A percentile compares a stretch with the other conserved stretches of the same genome.
phyloP scores from a whole-genome alignment of 352 stramenopile genomes.

The Pythium dissimile region DNA sequence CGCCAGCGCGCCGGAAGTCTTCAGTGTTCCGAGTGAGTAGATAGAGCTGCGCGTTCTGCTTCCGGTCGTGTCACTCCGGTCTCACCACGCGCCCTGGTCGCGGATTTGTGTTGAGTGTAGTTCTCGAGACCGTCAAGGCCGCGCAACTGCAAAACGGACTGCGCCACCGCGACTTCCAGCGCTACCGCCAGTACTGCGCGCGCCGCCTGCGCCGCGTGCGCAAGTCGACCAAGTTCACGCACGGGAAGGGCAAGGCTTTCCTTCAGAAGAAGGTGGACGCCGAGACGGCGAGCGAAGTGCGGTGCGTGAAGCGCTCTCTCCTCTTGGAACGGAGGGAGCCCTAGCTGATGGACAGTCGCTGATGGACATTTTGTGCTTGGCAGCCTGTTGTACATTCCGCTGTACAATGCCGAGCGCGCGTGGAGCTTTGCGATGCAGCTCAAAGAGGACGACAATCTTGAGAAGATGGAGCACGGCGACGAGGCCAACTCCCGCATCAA shows the following conservation, averaged over 20 bases:
- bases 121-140: constrained; percentile 87
- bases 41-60: neutral
- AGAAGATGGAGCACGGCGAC: constrained; percentile 82
- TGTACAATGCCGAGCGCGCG: constrained; percentile 89
- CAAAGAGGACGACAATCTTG: constrained; percentile 84
- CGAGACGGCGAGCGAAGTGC: constrained; percentile 65
- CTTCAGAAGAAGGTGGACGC: constrained; percentile 81
- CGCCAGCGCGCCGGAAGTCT: constrained; percentile 21
- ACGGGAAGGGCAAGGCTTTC: constrained; percentile 84
- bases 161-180: constrained; percentile 88
- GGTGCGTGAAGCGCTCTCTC: constrained; percentile 23
- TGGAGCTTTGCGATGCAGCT: constrained; percentile 92
- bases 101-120: constrained; percentile 17
- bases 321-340: neutral
- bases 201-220: constrained; percentile 82
- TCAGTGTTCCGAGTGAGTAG: constrained; percentile 30
- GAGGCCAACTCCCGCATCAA: constrained; percentile 88
- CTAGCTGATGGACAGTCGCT: no score
- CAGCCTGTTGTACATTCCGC: constrained; percentile 76
- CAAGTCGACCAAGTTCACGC: constrained; percentile 87
- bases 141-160: constrained; percentile 89
- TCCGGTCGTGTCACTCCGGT: neutral
- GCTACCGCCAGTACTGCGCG: constrained; percentile 90
- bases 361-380: neutral
- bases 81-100: neutral